Evolutionary conservation across 345 rosid genomes (phyloP), one percentile per base, ranked within the genome.

Genomic region (Corymbia maculata): DNA sequence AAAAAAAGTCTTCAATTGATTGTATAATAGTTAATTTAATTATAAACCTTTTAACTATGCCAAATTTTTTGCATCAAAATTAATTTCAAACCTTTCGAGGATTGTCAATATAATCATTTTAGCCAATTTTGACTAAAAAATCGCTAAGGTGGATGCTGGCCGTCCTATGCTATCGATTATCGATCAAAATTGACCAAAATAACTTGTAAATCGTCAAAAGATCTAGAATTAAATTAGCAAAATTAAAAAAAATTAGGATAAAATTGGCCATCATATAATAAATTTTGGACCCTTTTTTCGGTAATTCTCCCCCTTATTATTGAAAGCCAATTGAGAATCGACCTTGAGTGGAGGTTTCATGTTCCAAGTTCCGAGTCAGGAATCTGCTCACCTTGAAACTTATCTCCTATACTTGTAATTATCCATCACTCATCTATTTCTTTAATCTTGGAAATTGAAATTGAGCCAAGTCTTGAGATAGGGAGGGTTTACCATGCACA

Each of bases 261-360:
- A 12, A 9, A 55, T 55, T 22, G 2, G 8, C 6, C 0, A 22
- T 55, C 2, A 0, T 55, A 9, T 21, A 4, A 55, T 55, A 55
- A 21, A 55, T 55, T 55, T 55, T 21, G 5, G 2, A 55, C 26
- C 22, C 21, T 52, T 52, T 22, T 22, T 22, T 22, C 21, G 4
- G 28, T 9, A 55, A 55, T 55, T 55, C 61, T 55, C 24, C 61
- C 61, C 61, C 61, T 36, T 55, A 22, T 55, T 22, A 55, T 55
- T 22, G 2, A 55, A 55, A 55, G 61, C 13, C 61, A 24, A 22
- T 55, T 55, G 61, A 55, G 61, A 55, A 55, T 55, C 2, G 9
- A 55, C 13, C 61, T 0, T 0, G 0, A 55, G 0, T 21, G 28
- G 9, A 55, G 28, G 13, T 55, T 55, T 55, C 28, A 55, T 55